phyloP scores from a whole-genome alignment of 2,329 filamentous ascomycete genomes.

The Escovopsis sp. region DNA sequence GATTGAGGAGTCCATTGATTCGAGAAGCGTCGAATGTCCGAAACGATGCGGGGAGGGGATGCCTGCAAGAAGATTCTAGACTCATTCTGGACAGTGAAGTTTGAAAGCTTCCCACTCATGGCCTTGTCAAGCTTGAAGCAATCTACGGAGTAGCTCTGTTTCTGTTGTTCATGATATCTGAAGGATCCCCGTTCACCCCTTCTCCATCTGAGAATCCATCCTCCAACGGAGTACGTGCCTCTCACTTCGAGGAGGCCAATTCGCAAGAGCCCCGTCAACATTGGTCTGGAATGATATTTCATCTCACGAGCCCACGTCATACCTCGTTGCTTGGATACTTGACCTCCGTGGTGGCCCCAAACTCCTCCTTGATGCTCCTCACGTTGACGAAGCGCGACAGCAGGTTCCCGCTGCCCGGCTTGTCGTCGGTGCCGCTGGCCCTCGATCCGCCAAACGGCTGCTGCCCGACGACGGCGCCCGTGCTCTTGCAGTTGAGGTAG shows the following conservation, averaged over 20 bases:
- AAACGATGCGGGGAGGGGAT: no score
- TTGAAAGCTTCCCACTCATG: no score
- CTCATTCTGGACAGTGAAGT: no score
- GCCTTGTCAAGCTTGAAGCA: no score
- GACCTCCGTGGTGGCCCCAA: slow-evolving; percentile 46
- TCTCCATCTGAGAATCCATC: no score
- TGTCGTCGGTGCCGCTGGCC: slow-evolving; percentile 58
- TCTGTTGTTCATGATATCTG: no score
- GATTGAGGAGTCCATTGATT: no score
- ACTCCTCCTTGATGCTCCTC: slow-evolving; percentile 63
- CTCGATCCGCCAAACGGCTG: slow-evolving; percentile 57
- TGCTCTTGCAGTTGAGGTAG: slow-evolving; percentile 76
- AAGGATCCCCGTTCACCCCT: no score
- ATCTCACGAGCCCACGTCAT: slow-evolving; percentile 14
- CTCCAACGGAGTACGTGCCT: background rate
- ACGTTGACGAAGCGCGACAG: slow-evolving; percentile 52
- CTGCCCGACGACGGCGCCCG: slow-evolving; percentile 57
- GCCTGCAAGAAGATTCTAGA: no score
- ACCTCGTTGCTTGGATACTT: slow-evolving; percentile 58
- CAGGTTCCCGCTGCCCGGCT: slow-evolving; percentile 52
- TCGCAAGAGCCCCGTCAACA: background rate
- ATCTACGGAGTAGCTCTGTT: no score
- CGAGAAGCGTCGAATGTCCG: no score
- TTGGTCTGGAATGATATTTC: no score
- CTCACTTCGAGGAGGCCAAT: background rate